phyloP scores from a whole-genome alignment of 2,329 filamentous ascomycete genomes.

The Cladosporium sp. region DNA sequence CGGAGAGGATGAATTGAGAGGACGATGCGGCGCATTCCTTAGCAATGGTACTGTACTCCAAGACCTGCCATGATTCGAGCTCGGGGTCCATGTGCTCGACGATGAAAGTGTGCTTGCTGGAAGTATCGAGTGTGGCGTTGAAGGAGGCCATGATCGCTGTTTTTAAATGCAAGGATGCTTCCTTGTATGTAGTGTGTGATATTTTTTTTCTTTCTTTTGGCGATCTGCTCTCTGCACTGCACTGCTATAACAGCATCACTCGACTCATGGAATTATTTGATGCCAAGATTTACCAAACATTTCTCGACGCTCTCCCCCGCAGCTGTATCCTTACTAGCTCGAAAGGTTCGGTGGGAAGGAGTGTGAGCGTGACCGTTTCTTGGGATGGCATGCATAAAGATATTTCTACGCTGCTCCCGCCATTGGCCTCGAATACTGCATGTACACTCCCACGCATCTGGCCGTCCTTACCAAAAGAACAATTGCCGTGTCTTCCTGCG shows the following conservation, averaged over 20 bases:
- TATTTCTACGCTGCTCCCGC: conserved; percentile 1
- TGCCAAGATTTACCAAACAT: conserved; percentile 14
- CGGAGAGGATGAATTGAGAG: conserved; percentile 48
- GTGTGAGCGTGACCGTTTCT: conserved; percentile 16
- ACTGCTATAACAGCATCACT: neutral
- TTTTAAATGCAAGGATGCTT: no score
- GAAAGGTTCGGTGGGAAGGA: conserved; percentile 2
- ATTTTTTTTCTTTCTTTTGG: neutral
- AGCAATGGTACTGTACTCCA: conserved; percentile 89
- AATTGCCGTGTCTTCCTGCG: neutral
- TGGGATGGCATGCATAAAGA: conserved; percentile 12
- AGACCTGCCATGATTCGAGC: conserved; percentile 86
- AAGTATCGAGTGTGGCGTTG: conserved; percentile 13
- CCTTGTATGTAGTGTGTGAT: neutral
- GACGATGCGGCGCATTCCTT: conserved; percentile 69
- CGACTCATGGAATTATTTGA: conserved; percentile 2
- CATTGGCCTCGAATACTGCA: conserved; percentile 4
- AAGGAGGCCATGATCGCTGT: conserved; percentile 14
- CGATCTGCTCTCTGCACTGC: neutral
- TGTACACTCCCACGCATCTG: neutral
- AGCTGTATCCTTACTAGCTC: conserved; percentile 18
- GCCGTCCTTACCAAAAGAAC: neutral
- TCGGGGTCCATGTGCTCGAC: conserved; percentile 97
- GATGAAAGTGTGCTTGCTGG: conserved; percentile 70
- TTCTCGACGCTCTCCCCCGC: conserved; percentile 14